Evolutionary conservation across 169 alveolate genomes (phyloP).

Genomic region (Plasmodium inui): DNA sequence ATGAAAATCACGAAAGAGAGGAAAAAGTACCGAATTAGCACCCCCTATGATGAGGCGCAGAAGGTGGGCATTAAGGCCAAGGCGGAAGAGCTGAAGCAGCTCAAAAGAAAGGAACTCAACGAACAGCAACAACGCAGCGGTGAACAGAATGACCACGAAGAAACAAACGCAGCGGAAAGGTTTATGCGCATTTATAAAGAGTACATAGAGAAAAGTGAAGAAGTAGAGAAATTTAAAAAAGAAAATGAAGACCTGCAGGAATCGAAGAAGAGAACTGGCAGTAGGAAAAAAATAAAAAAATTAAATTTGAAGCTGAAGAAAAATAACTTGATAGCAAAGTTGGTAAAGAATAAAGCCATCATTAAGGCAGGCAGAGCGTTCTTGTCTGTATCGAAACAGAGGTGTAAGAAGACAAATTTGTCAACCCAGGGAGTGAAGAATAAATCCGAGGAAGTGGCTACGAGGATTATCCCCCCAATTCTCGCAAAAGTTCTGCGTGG

Average conservation of each 20-base stretch:
- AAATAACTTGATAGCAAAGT: constrained; percentile 58
- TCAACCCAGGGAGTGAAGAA: neutral
- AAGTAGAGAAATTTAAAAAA: constrained; percentile 31
- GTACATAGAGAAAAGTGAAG: constrained; percentile 28
- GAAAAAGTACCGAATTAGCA: constrained; percentile 49
- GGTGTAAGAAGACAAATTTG: neutral
- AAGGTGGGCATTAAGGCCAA: constrained; percentile 6
- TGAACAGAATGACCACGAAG: neutral
- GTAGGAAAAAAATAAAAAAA: constrained; percentile 68
- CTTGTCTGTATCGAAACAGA: neutral
- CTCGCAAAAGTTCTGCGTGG: neutral
- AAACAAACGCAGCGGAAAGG: constrained; percentile 16
- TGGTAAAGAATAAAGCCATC: constrained; percentile 52
- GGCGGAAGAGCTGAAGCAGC: neutral
- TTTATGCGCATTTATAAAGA: constrained; percentile 40
- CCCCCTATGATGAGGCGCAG: constrained; percentile 47
- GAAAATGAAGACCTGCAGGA: constrained; percentile 50
- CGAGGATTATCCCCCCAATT: neutral
- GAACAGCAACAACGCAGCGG: neutral
- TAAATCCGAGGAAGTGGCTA: neutral
- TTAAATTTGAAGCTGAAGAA: constrained; percentile 52
- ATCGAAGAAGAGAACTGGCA: constrained; percentile 19
- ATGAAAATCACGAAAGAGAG: constrained; percentile 62
- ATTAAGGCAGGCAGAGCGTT: constrained; percentile 7
- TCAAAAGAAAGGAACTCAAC: neutral